Percentiles rank a stretch among this genome's conserved stretches.
Evolutionary conservation across 192 early-diverging fungal species (phyloP).

Genomic region (Entomortierella parvispora): DNA sequence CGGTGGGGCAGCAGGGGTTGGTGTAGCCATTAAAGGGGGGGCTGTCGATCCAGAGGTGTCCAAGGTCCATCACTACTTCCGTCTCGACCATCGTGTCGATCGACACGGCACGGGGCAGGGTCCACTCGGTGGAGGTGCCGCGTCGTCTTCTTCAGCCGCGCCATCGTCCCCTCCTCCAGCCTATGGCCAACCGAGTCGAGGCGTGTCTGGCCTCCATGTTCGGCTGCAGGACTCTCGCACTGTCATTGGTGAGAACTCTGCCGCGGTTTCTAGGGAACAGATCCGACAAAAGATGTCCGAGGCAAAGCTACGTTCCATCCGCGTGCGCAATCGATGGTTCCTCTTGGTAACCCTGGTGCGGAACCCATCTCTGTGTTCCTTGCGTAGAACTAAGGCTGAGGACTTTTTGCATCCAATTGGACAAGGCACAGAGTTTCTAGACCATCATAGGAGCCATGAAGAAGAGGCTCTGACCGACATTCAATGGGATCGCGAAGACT

Average conservation of each 20-base stretch:
- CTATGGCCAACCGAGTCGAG: constrained; percentile 4
- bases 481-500: constrained; percentile 45
- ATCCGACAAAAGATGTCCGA: constrained; percentile 31
- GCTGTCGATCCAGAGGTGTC: constrained; percentile 25
- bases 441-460: constrained; percentile 5
- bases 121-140: neutral
- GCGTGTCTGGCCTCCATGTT: no score
- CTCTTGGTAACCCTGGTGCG: constrained; percentile 31
- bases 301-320: constrained; percentile 41
- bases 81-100: constrained; percentile 29
- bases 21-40: constrained; percentile 8
- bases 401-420: constrained; percentile 42
- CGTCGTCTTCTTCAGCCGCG: constrained; percentile 13
- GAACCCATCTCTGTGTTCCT: constrained; percentile 23
- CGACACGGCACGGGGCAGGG: constrained; percentile 13
- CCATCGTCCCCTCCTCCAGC: constrained; percentile 21
- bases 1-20: neutral
- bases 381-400: constrained; percentile 14
- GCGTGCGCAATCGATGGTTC: constrained; percentile 45
- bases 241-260: neutral
- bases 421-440: constrained; percentile 12
- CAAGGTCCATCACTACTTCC: constrained; percentile 42
- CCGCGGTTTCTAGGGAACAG: constrained; percentile 25
- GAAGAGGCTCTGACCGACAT: constrained; percentile 41
- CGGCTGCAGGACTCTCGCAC: no score